A percentile compares a stretch with the other conserved stretches of the same genome.
phyloP scores from a whole-genome alignment of 2,329 filamentous ascomycete genomes.

The Alternaria arbusti region DNA sequence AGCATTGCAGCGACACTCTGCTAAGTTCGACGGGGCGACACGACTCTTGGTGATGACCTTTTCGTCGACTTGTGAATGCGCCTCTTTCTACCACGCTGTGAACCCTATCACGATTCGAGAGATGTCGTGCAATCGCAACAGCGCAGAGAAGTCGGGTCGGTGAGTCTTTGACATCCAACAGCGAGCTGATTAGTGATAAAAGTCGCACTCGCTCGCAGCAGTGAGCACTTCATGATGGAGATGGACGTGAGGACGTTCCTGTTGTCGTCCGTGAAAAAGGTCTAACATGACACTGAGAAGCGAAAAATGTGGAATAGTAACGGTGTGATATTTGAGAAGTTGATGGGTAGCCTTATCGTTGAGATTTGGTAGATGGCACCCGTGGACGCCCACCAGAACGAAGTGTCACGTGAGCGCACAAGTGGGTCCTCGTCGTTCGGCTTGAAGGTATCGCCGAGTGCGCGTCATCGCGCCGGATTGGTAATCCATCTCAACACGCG shows the following conservation, averaged over 20 bases:
- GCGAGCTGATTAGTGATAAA: background rate
- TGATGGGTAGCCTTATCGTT: background rate
- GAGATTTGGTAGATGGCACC: background rate
- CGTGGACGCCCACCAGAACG: no score
- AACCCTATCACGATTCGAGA: background rate
- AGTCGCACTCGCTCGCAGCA: background rate
- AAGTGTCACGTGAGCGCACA: background rate
- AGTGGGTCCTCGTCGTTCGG: background rate
- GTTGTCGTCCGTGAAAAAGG: background rate
- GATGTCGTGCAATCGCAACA: background rate
- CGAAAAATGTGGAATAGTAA: background rate
- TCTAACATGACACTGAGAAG: no score
- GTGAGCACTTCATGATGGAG: background rate
- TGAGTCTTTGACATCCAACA: background rate
- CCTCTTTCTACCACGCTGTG: background rate
- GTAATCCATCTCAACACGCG: slow-evolving; percentile 1
- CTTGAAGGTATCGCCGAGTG: background rate
- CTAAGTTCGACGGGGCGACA: background rate
- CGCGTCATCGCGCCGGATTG: slow-evolving; percentile 8
- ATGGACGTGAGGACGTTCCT: background rate
- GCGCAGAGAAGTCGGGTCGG: background rate
- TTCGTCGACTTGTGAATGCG: background rate
- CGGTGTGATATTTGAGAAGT: background rate
- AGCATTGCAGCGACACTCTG: background rate
- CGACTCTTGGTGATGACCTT: background rate